Evolutionary conservation across 495 filamentous ascomycete genomes (phyloP).

Genomic region (Polyplosphaeria fusca): DNA sequence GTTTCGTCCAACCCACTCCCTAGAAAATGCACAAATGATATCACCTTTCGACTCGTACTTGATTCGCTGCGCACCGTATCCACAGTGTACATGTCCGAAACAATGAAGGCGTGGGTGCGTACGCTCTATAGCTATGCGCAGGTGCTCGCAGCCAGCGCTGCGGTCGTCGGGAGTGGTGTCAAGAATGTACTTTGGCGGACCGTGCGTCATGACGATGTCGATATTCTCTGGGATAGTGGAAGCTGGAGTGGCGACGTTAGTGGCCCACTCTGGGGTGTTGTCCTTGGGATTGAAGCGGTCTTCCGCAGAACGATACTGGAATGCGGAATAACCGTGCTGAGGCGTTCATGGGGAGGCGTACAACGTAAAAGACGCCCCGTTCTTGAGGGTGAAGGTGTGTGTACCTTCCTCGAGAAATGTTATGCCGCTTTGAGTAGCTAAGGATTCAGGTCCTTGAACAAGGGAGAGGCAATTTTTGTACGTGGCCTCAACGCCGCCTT

Average conservation of each 20-base stretch:
- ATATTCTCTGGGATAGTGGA: slow-evolving; percentile 14
- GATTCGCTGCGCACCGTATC: slow-evolving; percentile 33
- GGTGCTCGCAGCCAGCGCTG: slow-evolving; percentile 20
- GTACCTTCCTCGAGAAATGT: slow-evolving; percentile 27
- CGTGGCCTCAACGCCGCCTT: slow-evolving; percentile 11
- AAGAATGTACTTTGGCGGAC: slow-evolving; percentile 28
- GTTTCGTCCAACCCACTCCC: slow-evolving; percentile 27
- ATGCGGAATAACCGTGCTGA: slow-evolving; percentile 15
- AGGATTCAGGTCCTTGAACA: slow-evolving; percentile 1
- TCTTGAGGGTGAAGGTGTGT: slow-evolving; percentile 20
- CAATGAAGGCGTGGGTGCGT: slow-evolving; percentile 53
- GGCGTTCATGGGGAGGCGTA: slow-evolving; percentile 25
- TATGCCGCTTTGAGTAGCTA: slow-evolving; percentile 6
- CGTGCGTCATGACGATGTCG: slow-evolving; percentile 34
- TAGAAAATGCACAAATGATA: neutral
- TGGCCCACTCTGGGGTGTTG: slow-evolving; percentile 11
- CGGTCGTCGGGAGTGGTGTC: slow-evolving; percentile 6
- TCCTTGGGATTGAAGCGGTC: slow-evolving; percentile 22
- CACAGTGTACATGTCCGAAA: slow-evolving; percentile 60
- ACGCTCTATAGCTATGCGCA: slow-evolving; percentile 42
- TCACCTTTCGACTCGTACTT: neutral
- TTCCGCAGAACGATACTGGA: slow-evolving; percentile 14
- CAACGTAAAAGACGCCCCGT: slow-evolving; percentile 24
- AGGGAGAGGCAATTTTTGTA: slow-evolving; percentile 9
- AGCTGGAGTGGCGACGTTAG: slow-evolving; percentile 27